Evolutionary conservation across 2,329 filamentous ascomycete genomes (phyloP).

Genomic region (Periglandula ipomoeae): DNA sequence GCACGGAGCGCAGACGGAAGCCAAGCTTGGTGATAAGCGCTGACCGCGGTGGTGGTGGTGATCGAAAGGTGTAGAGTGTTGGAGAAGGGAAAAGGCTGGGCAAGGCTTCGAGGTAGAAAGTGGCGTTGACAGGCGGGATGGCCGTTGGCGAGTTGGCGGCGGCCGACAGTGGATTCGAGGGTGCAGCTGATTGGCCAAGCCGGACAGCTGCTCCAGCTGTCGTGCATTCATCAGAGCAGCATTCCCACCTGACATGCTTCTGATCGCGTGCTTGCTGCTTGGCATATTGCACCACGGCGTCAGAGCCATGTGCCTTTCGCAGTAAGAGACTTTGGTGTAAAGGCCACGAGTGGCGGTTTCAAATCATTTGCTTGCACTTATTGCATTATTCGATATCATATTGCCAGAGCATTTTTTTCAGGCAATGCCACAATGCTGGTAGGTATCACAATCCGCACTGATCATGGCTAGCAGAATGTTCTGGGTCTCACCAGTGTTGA

Average conservation of each 20-base stretch:
- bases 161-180: neutral
- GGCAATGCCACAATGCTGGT: neutral
- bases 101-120: conserved; percentile 2
- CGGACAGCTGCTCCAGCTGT: neutral
- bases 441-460: neutral
- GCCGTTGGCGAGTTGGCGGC: neutral
- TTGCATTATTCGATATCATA: too few species aligned
- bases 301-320: too few species aligned
- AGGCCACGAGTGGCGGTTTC: too few species aligned
- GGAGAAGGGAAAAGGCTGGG: conserved; percentile 6
- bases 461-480: neutral
- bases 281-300: too few species aligned
- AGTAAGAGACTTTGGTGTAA: neutral
- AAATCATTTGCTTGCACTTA: too few species aligned
- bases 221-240: neutral
- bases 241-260: too few species aligned
- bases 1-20: too few species aligned
- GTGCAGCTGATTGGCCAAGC: neutral
- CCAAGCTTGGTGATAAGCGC: neutral
- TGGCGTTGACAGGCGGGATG: conserved; percentile 1
- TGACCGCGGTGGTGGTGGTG: conserved; percentile 4
- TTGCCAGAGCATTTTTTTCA: neutral
- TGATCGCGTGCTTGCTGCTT: too few species aligned
- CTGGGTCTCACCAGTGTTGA: neutral
- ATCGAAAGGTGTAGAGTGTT: neutral